Evolutionary conservation across 441 rosid species (phyloP), one percentile per base, ranked within the genome.

Genomic region (Gossypium aridum): DNA sequence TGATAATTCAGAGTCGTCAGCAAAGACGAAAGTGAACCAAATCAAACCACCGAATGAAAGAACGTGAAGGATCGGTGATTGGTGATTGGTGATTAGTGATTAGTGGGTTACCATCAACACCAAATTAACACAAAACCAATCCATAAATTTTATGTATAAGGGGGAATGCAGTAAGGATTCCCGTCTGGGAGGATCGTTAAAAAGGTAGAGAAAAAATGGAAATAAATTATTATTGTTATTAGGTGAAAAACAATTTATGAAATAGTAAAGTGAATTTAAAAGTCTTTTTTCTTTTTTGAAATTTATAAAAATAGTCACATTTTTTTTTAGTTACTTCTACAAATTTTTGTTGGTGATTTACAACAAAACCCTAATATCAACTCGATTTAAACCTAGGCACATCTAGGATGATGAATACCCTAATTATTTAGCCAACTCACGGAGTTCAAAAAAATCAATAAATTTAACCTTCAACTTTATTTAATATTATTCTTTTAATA

Each of bases 391-490:
- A 28, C 34, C 1, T 0, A 28, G 1, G 6, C 6, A 4, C 0
- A 28, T 28, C 1, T 0, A 0, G 6, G 0, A 28, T 28, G 0
- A 28, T 4, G 1, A 28, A 28, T 0, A 28, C 5, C 6, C 1
- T 3, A 28, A 28, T 28, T 28, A 28, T 28, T 0, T 0, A 0
- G 5, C 6, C 1, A 28, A 28, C 1, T 28, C 6, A 28, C 5
- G 34, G 34, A 28, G 34, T 28, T 28, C 0, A 28, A 28, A 3
- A 28, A 28, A 28, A 28, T 28, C 0, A 28, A 3, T 28, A 28
- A 28, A 28, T 28, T 28, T 28, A 28, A 4, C 34, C 6, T 28
- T 28, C 1, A 4, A 28, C 0, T 28, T 28, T 2, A 28, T 28
- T 4, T 28, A 28, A 28, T 28, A 3, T 28, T 28, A 28, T 28